These are phyloP conservation scores for Amoeboradix gromovi DNA, from an alignment of 371 early-diverging fungal genomes.

Conservation along the genomic window DNA sequence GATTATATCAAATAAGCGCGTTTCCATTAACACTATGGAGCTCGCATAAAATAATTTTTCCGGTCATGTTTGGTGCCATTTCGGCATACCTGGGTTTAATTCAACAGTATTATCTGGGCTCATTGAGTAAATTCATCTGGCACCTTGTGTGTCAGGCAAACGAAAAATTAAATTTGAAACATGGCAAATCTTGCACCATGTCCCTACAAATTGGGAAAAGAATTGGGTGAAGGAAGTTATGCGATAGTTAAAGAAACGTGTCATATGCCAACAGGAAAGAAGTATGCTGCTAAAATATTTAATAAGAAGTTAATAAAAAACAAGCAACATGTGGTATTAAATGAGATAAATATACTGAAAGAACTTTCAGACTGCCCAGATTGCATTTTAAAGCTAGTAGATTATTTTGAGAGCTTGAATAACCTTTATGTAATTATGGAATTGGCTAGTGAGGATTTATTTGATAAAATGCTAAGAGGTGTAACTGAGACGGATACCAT, in stretches of 20 bases:
- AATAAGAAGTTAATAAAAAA: slow-evolving; percentile 61
- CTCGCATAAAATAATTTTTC: no score
- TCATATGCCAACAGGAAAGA: slow-evolving; percentile 43
- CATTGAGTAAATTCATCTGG: no score
- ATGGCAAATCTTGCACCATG: slow-evolving; percentile 9
- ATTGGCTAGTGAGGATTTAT: background rate
- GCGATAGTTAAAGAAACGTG: slow-evolving; percentile 30
- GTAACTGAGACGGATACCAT: background rate
- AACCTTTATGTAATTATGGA: background rate
- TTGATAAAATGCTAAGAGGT: background rate
- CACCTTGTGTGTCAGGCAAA: no score
- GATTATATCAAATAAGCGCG: no score
- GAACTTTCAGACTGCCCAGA: slow-evolving; percentile 5
- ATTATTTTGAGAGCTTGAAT: background rate
- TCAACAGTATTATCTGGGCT: no score
- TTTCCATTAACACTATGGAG: no score
- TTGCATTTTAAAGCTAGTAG: background rate
- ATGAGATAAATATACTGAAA: slow-evolving; percentile 55
- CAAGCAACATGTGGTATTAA: slow-evolving; percentile 57
- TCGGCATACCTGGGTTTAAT: no score
- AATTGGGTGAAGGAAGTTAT: slow-evolving; percentile 29
- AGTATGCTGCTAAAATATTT: slow-evolving; percentile 67
- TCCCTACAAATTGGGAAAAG: slow-evolving; percentile 15
- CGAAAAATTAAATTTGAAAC: no score
- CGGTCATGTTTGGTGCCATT: no score